These are phyloP conservation scores for Stephanodiscus minutulus DNA, from an alignment of 108 stramenopile species.

Conservation along the genomic window DNA sequence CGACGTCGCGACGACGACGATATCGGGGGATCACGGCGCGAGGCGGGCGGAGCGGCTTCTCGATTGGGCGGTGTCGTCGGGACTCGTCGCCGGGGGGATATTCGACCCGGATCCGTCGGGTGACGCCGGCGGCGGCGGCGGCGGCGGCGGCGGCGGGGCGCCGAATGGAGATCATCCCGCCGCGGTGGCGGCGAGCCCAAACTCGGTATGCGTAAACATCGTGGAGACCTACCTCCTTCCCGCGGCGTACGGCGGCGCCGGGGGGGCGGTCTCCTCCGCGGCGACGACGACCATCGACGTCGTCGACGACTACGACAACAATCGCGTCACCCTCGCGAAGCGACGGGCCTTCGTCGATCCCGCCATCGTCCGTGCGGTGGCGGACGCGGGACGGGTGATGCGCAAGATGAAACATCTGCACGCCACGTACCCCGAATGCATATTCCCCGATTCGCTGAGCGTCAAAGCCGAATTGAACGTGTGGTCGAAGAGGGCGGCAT, in stretches of 20 bases:
- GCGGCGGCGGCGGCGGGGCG: neutral
- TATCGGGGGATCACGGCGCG: conserved; percentile 28
- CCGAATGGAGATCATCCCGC: too few species aligned
- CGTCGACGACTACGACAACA: neutral
- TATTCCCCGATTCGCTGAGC: conserved; percentile 38
- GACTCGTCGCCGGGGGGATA: conserved; percentile 27
- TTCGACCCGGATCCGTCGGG: conserved; percentile 31
- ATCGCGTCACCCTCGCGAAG: conserved; percentile 37
- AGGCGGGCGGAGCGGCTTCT: conserved; percentile 39
- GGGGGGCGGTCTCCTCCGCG: conserved; percentile 7
- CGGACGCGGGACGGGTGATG: conserved; percentile 38
- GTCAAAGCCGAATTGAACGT: conserved; percentile 41
- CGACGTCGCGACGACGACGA: too few species aligned
- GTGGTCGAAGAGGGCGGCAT: conserved; percentile 41
- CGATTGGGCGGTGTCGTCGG: conserved; percentile 39
- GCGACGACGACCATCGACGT: neutral
- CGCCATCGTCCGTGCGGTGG: conserved; percentile 30
- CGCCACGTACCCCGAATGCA: conserved; percentile 17
- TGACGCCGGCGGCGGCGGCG: neutral
- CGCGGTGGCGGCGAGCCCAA: neutral
- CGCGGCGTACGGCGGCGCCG: conserved; percentile 31
- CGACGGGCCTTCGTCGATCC: conserved; percentile 22
- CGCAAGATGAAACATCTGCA: conserved; percentile 43
- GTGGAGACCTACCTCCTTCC: conserved; percentile 44
- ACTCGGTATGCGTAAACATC: conserved; percentile 33